Conservation (phyloP, 129 eudicot genomes). For the Chrysanthemum lavandulifolium region DNA sequence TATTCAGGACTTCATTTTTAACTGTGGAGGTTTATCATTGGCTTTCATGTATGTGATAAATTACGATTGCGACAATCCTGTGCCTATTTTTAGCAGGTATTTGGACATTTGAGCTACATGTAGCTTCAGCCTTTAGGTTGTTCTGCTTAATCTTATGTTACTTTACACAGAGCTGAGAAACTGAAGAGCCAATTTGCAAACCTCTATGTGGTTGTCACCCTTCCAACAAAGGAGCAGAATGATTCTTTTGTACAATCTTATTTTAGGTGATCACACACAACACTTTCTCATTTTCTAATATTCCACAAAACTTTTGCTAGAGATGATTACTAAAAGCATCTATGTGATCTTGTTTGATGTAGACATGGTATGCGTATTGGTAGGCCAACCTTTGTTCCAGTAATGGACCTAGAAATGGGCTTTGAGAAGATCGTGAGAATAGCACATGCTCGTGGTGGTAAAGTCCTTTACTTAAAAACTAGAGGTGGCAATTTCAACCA, state of each 20-base stretch:
- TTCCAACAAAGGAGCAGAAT: constrained; percentile 85
- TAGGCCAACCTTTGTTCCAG: constrained; percentile 80
- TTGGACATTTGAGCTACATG: constrained; percentile 13
- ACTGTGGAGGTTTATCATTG: constrained; percentile 85
- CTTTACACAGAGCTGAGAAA: constrained; percentile 60
- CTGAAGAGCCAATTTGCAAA: constrained; percentile 85
- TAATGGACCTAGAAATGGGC: constrained; percentile 82
- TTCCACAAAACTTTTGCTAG: constrained; percentile 6
- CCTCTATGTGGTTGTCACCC: constrained; percentile 77
- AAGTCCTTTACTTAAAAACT: constrained; percentile 2
- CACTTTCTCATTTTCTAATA: not conserved
- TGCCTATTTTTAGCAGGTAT: constrained; percentile 67
- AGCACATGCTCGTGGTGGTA: constrained; percentile 98
- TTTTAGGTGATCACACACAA: constrained; percentile 54
- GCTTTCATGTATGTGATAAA: constrained; percentile 74
- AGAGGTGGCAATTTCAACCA: not conserved
- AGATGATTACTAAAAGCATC: constrained; percentile 13
- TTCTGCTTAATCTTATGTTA: constrained; percentile 28
- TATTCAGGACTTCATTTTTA: constrained; percentile 86
- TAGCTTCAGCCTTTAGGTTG: constrained; percentile 17
- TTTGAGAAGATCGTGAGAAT: constrained; percentile 88
- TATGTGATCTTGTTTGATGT: constrained; percentile 18
- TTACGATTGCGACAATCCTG: constrained; percentile 50
- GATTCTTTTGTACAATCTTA: constrained; percentile 71
- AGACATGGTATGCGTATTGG: constrained; percentile 74